Conservation (phyloP, 2,329 filamentous ascomycete genomes). For the Rhynchosporium secalis region DNA sequence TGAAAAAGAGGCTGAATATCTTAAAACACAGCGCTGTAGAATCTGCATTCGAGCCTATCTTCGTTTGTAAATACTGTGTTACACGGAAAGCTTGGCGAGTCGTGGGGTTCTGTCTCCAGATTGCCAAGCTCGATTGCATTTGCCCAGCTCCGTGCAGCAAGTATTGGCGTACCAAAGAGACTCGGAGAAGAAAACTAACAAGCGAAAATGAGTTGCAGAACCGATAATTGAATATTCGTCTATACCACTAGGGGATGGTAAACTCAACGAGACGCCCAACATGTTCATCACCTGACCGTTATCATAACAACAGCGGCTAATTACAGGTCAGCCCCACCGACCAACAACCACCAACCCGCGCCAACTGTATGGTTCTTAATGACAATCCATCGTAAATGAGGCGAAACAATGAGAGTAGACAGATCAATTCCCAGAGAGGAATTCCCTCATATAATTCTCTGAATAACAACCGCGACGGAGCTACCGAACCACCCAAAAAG, state of each 20-base stretch:
- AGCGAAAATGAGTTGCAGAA: background rate
- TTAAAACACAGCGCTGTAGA: too few relatives aligned
- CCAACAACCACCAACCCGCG: background rate
- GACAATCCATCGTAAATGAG: conserved; percentile 1
- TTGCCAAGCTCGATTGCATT: background rate
- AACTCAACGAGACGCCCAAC: background rate
- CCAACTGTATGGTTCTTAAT: background rate
- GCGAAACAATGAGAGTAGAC: conserved; percentile 10
- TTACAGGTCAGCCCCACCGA: background rate
- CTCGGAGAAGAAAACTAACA: background rate
- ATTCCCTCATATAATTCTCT: conserved; percentile 6
- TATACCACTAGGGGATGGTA: background rate
- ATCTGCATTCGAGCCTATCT: too few relatives aligned
- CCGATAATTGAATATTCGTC: background rate
- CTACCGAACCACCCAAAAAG: background rate
- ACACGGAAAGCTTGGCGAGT: background rate
- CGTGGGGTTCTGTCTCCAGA: background rate
- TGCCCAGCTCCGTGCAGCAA: background rate
- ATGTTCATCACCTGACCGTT: conserved; percentile 1
- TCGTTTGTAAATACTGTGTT: background rate
- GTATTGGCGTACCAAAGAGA: background rate
- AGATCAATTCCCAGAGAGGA: conserved; percentile 1
- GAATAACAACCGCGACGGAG: conserved; percentile 2
- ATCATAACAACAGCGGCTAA: conserved; percentile 1
- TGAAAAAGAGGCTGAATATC: too few relatives aligned